A percentile compares a stretch with the other conserved stretches of the same genome.
These are phyloP conservation scores for Plasmodium sp. DNA, from an alignment of 169 alveolate species.

Conservation along the genomic window DNA sequence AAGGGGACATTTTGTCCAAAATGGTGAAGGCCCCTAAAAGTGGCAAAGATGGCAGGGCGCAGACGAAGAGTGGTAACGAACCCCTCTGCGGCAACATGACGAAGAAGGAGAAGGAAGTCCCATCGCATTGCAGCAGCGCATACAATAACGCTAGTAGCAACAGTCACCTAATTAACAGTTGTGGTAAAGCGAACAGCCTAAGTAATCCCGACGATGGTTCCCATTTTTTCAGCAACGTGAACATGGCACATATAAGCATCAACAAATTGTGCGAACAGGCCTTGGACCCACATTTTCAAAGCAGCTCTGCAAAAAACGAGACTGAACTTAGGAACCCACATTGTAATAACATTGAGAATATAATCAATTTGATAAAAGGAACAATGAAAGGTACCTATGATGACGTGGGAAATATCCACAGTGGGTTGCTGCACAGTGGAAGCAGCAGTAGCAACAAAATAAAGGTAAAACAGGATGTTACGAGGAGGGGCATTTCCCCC, in stretches of 20 bases:
- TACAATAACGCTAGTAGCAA: neutral
- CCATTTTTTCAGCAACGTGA: neutral
- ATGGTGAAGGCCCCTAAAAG: neutral
- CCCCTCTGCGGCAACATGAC: neutral
- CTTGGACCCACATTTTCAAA: neutral
- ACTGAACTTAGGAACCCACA: neutral
- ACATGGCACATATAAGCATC: neutral
- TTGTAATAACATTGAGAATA: neutral
- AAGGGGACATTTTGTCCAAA: conserved; percentile 9
- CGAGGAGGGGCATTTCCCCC: neutral
- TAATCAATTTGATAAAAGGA: neutral
- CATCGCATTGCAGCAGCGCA: neutral
- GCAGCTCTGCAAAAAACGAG: neutral
- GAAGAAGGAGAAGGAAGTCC: neutral
- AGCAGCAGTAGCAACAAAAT: neutral
- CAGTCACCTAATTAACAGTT: neutral
- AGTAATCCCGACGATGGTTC: neutral
- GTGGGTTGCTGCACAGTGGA: neutral
- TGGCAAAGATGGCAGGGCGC: neutral
- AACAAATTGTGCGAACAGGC: neutral
- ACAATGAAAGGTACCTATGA: neutral
- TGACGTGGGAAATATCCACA: neutral
- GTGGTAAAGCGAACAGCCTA: neutral
- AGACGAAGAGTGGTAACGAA: neutral
- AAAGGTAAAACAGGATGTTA: neutral